phyloP scores from a whole-genome alignment of 106 monocot species.

The Dendrobium huoshanense region DNA sequence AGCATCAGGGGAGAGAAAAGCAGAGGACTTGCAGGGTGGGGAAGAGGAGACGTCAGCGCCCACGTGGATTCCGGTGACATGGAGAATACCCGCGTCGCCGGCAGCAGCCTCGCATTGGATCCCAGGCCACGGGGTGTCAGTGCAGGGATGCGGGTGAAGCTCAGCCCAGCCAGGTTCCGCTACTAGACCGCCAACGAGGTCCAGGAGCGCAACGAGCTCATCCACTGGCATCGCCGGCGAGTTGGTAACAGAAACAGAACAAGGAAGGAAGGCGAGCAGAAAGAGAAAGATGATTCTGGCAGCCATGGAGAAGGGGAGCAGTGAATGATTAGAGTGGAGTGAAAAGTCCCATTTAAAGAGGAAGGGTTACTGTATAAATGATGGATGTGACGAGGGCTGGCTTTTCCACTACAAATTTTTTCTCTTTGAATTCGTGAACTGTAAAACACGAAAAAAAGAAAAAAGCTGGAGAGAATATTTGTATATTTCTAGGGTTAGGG shows the following conservation, averaged over 20 bases:
- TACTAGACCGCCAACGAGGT: constrained; percentile 34
- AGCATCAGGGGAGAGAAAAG: constrained; percentile 21
- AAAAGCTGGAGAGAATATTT: background rate
- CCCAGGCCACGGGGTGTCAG: constrained; percentile 71
- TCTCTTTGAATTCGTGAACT: background rate
- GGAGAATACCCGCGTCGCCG: constrained; percentile 7
- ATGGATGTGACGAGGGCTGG: constrained; percentile 4
- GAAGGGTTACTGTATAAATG: background rate
- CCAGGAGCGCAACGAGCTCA: constrained; percentile 33
- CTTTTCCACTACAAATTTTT: background rate
- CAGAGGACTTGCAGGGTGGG: constrained; percentile 46
- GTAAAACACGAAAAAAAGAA: background rate
- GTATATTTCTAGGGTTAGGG: background rate
- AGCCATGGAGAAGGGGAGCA: background rate
- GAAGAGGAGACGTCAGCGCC: constrained; percentile 39
- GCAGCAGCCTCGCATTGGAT: constrained; percentile 48
- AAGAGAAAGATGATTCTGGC: background rate
- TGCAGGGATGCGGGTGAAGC: constrained; percentile 59
- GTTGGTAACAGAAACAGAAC: background rate
- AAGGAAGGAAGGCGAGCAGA: background rate
- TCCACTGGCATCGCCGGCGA: constrained; percentile 18
- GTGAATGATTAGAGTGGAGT: background rate
- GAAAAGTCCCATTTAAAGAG: background rate
- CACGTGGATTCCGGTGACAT: constrained; percentile 57
- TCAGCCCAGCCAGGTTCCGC: constrained; percentile 45